Conservation (phyloP, 495 filamentous ascomycete species). For the Penicillium paxilli region DNA sequence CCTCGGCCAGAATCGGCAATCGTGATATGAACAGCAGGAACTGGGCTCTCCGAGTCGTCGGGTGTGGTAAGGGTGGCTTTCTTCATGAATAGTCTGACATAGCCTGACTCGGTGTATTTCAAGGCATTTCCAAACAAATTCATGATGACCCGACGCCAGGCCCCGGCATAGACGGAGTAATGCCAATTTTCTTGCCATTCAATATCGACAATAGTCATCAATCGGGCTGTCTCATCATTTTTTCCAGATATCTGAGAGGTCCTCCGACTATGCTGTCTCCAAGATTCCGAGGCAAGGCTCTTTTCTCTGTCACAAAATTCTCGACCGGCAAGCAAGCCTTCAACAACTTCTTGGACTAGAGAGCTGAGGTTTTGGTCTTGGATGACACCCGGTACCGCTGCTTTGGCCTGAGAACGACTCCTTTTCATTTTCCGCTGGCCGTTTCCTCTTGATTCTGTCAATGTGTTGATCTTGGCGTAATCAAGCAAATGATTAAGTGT, state of each 20-base stretch:
- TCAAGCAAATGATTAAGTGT: conserved; percentile 45
- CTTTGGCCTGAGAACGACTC: background rate
- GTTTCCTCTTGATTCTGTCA: conserved; percentile 11
- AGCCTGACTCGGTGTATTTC: conserved; percentile 63
- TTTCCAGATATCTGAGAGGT: background rate
- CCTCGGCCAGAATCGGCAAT: conserved; percentile 68
- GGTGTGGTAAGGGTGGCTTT: conserved; percentile 10
- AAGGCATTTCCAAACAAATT: conserved; percentile 74
- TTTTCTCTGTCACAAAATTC: conserved; percentile 18
- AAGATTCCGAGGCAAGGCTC: background rate
- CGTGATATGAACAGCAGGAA: conserved; percentile 38
- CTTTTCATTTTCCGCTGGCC: background rate
- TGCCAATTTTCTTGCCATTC: conserved; percentile 51
- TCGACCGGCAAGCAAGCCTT: conserved; percentile 27
- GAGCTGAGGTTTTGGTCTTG: conserved; percentile 33
- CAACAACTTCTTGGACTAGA: conserved; percentile 37
- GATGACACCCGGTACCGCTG: conserved; percentile 16
- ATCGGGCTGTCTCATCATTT: conserved; percentile 15
- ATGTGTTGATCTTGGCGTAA: conserved; percentile 58
- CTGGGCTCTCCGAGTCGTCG: conserved; percentile 16
- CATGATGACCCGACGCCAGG: conserved; percentile 66
- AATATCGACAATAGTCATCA: conserved; percentile 52
- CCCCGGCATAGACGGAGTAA: conserved; percentile 60
- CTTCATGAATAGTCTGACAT: conserved; percentile 14
- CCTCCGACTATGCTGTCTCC: background rate